These are phyloP conservation scores for Candida takata DNA, from an alignment of 805 yeast species.

Conservation along the genomic window DNA sequence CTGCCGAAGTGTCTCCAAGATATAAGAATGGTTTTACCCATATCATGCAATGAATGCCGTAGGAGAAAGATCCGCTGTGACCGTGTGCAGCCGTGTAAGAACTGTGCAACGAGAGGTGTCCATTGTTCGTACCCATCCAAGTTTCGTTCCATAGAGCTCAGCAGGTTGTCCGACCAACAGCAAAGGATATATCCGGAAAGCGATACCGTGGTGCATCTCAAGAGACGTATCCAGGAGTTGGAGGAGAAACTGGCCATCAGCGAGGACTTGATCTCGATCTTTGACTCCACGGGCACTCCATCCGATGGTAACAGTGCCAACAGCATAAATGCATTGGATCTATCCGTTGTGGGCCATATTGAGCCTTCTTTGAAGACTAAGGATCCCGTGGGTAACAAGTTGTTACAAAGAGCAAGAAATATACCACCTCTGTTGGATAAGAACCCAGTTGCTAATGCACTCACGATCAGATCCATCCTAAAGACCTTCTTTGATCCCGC, in stretches of 20 bases:
- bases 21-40: conserved; percentile 16
- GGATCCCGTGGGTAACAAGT: neutral
- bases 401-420: neutral
- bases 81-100: conserved; percentile 15
- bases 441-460: conserved; percentile 4
- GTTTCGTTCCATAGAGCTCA: conserved; percentile 20
- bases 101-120: conserved; percentile 11
- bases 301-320: conserved; percentile 8
- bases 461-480: conserved; percentile 8
- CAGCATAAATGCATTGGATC: conserved; percentile 11
- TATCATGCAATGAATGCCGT: conserved; percentile 23
- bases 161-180: conserved; percentile 7
- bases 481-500: conserved; percentile 12
- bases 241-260: conserved; percentile 13
- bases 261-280: conserved; percentile 20
- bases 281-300: conserved; percentile 15
- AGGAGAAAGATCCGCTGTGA: conserved; percentile 21
- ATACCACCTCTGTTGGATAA: conserved; percentile 9
- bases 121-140: conserved; percentile 18
- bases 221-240: conserved; percentile 12
- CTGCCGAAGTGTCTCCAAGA: too few species aligned
- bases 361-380: neutral
- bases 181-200: too few species aligned
- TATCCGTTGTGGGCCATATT: conserved; percentile 1
- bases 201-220: neutral